Evolutionary conservation across 352 stramenopile species (phyloP).

Genomic region (Sclerospora graminicola): DNA sequence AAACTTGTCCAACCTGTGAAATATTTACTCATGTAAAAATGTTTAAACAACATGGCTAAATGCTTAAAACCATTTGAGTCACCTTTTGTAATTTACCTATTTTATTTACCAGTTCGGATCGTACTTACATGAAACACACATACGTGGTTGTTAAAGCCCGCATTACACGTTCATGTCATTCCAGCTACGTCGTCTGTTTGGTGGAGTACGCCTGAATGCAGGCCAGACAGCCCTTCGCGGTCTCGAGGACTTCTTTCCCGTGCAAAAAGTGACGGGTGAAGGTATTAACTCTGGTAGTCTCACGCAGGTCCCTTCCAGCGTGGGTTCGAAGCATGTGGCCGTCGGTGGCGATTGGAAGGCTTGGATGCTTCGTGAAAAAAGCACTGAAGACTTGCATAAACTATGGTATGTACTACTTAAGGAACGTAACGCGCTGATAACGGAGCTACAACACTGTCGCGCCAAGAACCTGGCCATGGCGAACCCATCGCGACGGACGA

Average conservation of each 20-base stretch:
- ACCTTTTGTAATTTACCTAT: no score
- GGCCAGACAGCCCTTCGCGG: slow-evolving; percentile 32
- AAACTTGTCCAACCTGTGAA: no score
- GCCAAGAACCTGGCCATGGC: slow-evolving; percentile 69
- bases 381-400: slow-evolving; percentile 97
- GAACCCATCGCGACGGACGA: slow-evolving; percentile 65
- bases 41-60: no score
- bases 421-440: slow-evolving; percentile 96
- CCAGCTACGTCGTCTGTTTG: slow-evolving; percentile 61
- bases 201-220: slow-evolving; percentile 35
- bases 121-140: background rate
- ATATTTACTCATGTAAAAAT: no score
- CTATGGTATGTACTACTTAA: slow-evolving; percentile 97
- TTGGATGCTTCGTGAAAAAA: slow-evolving; percentile 95
- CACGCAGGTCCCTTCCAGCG: slow-evolving; percentile 49
- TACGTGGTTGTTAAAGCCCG: background rate
- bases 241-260: slow-evolving; percentile 68
- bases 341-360: slow-evolving; percentile 91
- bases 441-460: slow-evolving; percentile 81
- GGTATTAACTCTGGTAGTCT: slow-evolving; percentile 38
- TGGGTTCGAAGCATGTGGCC: slow-evolving; percentile 44
- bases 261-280: slow-evolving; percentile 38
- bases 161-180: slow-evolving; percentile 26
- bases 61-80: no score
- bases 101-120: background rate